Evolutionary conservation across 805 yeast genomes (phyloP), one percentile per base, ranked within the genome.

Genomic region (Ogataea methylovora): DNA sequence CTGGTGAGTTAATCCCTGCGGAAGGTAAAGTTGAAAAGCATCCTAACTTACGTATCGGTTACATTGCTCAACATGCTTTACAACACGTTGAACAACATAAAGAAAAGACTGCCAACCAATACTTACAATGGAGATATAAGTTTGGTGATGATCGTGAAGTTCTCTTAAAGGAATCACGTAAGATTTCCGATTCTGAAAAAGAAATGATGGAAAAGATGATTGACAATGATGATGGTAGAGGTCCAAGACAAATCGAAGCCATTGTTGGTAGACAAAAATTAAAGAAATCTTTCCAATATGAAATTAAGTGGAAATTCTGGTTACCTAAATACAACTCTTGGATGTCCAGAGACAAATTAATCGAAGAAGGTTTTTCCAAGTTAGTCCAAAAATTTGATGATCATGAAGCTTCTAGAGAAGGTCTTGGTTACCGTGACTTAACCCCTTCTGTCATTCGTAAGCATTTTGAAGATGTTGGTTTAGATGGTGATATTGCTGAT

Each of bases 81-180:
- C 95, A 87, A 63, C 97, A 90, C 55, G 97, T 90, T 40, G 95
- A 92, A 59, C 80, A 82, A 67, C 98, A 90, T 65, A 86, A 88
- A 65, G 98, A 90, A 61, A 87, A 87, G 67, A 90, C 97, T 12
- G 95, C 98, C 32, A 90, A 88, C 56, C 97, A 90, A 68, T 90
- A 90, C 61, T 71, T 90, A 58, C 97, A 92, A 67, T 90, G 98
- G 98, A 80, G 98, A 68, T 90, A 90, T 61, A 78, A 85, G 60
- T 84, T 88, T 50, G 98, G 98, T 59, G 97, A 92, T 56, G 98
- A 90, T 63, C 85, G 97, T 62, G 98, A 90, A 67, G 94, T 92
- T 20, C 73, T 87, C 47, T 62, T 90, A 60, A 92, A 90, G 65
- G 97, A 88, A 62, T 80, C 94, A 2, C 79, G 98, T 62, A 84